Evolutionary conservation across 805 yeast species (phyloP).

Genomic region (Starmerella lactis-condensi): DNA sequence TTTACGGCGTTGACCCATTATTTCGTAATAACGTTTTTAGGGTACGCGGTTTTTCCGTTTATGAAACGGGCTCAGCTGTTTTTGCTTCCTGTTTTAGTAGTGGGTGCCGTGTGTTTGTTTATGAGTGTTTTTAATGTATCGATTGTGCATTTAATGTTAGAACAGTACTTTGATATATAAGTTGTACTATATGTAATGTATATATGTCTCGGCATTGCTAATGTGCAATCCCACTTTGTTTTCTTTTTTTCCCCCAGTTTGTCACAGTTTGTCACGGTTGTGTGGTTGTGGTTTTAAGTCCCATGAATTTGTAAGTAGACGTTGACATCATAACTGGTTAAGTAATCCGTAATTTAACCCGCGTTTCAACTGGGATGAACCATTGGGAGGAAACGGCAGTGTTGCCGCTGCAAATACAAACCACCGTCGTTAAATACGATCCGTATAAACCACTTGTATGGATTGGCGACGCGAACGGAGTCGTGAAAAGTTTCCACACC

Average conservation of each 20-base stretch:
- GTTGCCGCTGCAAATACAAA: slow-evolving; percentile 18
- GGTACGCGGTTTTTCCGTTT: slow-evolving; percentile 63
- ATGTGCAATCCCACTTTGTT: too few species aligned
- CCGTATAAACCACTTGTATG: slow-evolving; percentile 44
- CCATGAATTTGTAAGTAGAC: too few species aligned
- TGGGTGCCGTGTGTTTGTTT: slow-evolving; percentile 36
- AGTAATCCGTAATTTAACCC: too few species aligned
- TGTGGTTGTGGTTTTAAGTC: too few species aligned
- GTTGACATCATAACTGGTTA: too few species aligned
- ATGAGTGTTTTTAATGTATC: slow-evolving; percentile 50
- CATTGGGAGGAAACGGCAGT: slow-evolving; percentile 17
- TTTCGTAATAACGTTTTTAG: slow-evolving; percentile 64
- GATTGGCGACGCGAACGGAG: slow-evolving; percentile 49
- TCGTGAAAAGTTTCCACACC: slow-evolving; percentile 28
- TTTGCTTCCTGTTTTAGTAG: slow-evolving; percentile 43
- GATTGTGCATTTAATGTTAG: slow-evolving; percentile 48
- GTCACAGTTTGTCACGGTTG: too few species aligned
- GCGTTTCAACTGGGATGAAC: too few species aligned
- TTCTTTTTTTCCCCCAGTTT: too few species aligned
- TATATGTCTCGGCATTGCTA: too few species aligned
- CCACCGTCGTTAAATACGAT: slow-evolving; percentile 24
- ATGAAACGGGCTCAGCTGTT: slow-evolving; percentile 44
- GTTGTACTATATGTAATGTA: too few species aligned
- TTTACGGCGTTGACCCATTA: slow-evolving; percentile 58
- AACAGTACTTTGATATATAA: slow-evolving; percentile 27